Conservation (phyloP, 257 asterid genomes). For the Orobanche coerulescens region DNA sequence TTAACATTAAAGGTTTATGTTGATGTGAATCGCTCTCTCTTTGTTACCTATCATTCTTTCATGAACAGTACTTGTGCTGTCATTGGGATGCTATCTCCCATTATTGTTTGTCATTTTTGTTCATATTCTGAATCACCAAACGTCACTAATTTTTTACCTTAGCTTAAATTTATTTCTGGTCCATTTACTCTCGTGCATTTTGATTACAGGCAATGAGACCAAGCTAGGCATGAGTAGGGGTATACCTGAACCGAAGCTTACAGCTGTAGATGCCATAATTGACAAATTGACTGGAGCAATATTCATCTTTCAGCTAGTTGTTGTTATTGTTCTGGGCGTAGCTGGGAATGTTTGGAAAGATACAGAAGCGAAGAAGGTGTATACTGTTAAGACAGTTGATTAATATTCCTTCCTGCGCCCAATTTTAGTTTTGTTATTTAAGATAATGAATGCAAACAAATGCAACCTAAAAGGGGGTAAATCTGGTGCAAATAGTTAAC, state of each 20-base stretch:
- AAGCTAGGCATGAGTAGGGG: constrained; percentile 99
- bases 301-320: constrained; percentile 91
- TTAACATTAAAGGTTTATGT: background rate
- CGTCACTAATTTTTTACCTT: constrained; percentile 5
- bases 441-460: background rate
- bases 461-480: constrained; percentile 5
- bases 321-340: constrained; percentile 89
- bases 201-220: constrained; percentile 76
- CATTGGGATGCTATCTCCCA: constrained; percentile 11
- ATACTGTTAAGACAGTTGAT: constrained; percentile 16
- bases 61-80: constrained; percentile 1
- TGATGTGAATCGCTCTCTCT: background rate
- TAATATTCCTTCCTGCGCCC: constrained; percentile 16
- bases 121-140: constrained; percentile 3
- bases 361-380: constrained; percentile 91
- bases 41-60: background rate
- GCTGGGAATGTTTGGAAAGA: constrained; percentile 99
- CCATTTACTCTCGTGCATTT: constrained; percentile 4
- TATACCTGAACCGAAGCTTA: constrained; percentile 94
- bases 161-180: constrained; percentile 1
- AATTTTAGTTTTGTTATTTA: constrained; percentile 1
- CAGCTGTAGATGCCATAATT: constrained; percentile 98
- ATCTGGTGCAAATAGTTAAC: background rate
- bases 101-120: constrained; percentile 2
- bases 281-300: constrained; percentile 99